Percentiles rank a stretch among this genome's conserved stretches.
phyloP scores from a whole-genome alignment of 805 yeast species.

The Pichia cephalocereana region DNA sequence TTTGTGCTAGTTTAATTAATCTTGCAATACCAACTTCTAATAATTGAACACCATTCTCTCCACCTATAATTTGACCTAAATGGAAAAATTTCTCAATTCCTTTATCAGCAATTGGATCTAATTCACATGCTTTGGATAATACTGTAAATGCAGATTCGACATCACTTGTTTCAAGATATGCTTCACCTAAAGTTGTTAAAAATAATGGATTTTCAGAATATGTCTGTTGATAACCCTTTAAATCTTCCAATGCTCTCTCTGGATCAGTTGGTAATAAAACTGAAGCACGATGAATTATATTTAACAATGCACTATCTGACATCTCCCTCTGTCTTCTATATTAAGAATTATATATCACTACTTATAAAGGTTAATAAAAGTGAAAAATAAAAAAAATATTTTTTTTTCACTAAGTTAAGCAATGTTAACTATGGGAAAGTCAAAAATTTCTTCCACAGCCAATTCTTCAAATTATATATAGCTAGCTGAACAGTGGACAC shows the following conservation, averaged over 20 bases:
- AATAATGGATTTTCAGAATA: conserved; percentile 34
- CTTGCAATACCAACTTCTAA: conserved; percentile 55
- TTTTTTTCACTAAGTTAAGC: no score
- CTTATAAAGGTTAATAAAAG: no score
- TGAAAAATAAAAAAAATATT: no score
- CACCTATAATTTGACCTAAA: conserved; percentile 87
- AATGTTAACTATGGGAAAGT: no score
- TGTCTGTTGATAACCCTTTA: conserved; percentile 31
- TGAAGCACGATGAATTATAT: conserved; percentile 31
- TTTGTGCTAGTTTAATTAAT: conserved; percentile 31
- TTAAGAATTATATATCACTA: no score
- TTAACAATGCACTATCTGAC: conserved; percentile 6
- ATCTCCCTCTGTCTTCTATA: not conserved
- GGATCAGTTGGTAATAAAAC: conserved; percentile 36
- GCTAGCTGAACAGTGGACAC: not conserved
- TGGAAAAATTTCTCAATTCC: conserved; percentile 83
- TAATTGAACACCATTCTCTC: conserved; percentile 56
- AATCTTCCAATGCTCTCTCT: conserved; percentile 41
- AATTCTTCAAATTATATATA: no score
- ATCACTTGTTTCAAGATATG: conserved; percentile 69
- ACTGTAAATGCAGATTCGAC: conserved; percentile 68
- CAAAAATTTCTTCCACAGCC: no score
- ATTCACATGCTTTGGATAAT: conserved; percentile 48
- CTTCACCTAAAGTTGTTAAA: conserved; percentile 62
- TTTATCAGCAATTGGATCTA: conserved; percentile 55